Evolutionary conservation across 2,329 filamentous ascomycete genomes (phyloP).

Genomic region (Calcarisporium arbuscula): DNA sequence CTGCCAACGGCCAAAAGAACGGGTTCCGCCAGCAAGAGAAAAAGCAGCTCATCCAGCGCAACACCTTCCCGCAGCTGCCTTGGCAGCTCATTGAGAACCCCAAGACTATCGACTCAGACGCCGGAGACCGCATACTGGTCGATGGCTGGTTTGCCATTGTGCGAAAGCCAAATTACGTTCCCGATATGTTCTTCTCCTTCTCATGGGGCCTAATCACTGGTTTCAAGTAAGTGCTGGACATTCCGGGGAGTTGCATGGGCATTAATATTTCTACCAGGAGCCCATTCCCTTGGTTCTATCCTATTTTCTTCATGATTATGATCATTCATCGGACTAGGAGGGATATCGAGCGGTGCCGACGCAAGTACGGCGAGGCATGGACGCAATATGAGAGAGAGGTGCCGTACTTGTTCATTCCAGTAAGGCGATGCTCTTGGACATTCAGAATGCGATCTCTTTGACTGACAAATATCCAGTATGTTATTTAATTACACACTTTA

Average conservation of each 20-base stretch:
- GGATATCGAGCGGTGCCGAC: conserved; percentile 69
- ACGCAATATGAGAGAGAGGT: conserved; percentile 68
- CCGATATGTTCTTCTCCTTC: conserved; percentile 40
- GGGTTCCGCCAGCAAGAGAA: conserved; percentile 74
- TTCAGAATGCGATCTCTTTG: too few relatives aligned
- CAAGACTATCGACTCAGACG: conserved; percentile 60
- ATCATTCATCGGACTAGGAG: conserved; percentile 70
- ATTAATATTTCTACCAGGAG: too few relatives aligned
- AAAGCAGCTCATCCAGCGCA: conserved; percentile 61
- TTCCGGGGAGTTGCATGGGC: too few relatives aligned
- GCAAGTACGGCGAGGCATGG: conserved; percentile 78
- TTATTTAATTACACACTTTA: too few relatives aligned
- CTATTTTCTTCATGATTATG: conserved; percentile 73
- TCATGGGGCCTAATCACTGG: conserved; percentile 43
- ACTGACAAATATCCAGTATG: too few relatives aligned
- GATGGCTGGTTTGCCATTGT: conserved; percentile 78
- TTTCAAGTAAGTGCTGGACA: conserved; percentile 26
- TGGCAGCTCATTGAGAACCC: conserved; percentile 79
- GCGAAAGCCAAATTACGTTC: conserved; percentile 51
- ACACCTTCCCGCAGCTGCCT: conserved; percentile 82
- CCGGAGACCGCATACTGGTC: conserved; percentile 66
- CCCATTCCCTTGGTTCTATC: conserved; percentile 87
- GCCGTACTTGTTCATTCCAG: conserved; percentile 76
- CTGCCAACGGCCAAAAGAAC: conserved; percentile 87
- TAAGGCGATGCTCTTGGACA: too few relatives aligned